Conservation (phyloP, 345 rosid species). For the Erysimum cheiranthoides region DNA sequence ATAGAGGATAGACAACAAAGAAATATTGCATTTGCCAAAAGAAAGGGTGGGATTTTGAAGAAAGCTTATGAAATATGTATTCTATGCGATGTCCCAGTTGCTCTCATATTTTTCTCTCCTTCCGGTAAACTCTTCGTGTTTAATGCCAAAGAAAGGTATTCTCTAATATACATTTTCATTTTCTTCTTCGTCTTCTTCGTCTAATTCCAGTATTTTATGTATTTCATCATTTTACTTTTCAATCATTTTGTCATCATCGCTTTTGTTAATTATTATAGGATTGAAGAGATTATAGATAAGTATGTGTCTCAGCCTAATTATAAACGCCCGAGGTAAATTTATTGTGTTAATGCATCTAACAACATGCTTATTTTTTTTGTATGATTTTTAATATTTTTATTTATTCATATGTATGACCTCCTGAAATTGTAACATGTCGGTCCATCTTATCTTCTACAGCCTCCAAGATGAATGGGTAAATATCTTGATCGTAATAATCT, state of each 20-base stretch:
- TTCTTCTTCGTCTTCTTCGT: background rate
- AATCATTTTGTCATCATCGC: background rate
- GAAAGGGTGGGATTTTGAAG: constrained; percentile 35
- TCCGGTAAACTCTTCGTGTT: constrained; percentile 37
- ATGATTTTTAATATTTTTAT: background rate
- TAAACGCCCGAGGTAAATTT: constrained; percentile 3
- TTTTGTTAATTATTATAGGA: constrained; percentile 8
- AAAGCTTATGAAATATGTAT: constrained; percentile 35
- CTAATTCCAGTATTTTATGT: background rate
- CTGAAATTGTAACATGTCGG: background rate
- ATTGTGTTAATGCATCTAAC: background rate
- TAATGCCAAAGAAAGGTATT: constrained; percentile 33
- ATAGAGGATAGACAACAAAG: constrained; percentile 28
- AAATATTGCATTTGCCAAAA: constrained; percentile 39
- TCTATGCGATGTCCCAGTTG: constrained; percentile 36
- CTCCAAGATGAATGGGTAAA: constrained; percentile 30
- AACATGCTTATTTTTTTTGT: background rate
- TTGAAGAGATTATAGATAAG: constrained; percentile 24
- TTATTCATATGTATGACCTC: background rate
- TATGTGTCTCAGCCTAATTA: constrained; percentile 11
- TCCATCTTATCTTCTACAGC: constrained; percentile 9
- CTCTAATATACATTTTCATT: background rate
- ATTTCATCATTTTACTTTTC: background rate
- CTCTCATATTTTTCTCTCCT: constrained; percentile 37
- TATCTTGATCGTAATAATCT: background rate